Conservation (phyloP, 139 green algal species). For the Coccomyxa sp. region DNA sequence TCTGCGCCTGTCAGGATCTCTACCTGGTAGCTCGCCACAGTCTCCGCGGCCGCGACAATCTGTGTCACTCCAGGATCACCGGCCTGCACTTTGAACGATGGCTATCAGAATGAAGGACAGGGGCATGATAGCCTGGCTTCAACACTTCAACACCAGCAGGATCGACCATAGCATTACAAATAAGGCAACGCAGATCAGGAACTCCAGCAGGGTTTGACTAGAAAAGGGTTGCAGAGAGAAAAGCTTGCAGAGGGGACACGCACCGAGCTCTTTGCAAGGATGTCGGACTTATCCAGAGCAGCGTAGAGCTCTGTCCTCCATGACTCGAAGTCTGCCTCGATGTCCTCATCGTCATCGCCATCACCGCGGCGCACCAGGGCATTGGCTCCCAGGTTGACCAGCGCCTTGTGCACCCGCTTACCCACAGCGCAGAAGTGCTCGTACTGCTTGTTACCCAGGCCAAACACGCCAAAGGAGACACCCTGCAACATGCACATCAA, state of each 20-base stretch:
- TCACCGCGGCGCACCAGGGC: slow-evolving; percentile 61
- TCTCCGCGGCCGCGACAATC: slow-evolving; percentile 5
- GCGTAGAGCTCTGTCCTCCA: slow-evolving; percentile 68
- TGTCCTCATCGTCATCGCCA: slow-evolving; percentile 91
- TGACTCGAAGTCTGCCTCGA: slow-evolving; percentile 92
- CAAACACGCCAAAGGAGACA: slow-evolving; percentile 85
- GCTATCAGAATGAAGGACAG: not conserved
- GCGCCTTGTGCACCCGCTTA: slow-evolving; percentile 62
- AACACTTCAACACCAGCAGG: not conserved
- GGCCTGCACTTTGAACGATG: slow-evolving; percentile 1
- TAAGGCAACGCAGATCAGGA: not conserved
- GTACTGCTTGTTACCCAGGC: slow-evolving; percentile 96
- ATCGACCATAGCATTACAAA: not conserved
- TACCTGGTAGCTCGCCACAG: slow-evolving; percentile 42
- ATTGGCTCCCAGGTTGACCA: slow-evolving; percentile 67
- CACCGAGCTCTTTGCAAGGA: slow-evolving; percentile 24
- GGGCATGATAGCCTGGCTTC: not conserved
- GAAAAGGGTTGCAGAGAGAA: not conserved
- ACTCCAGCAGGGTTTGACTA: not conserved
- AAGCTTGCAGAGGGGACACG: not conserved
- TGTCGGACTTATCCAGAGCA: slow-evolving; percentile 42
- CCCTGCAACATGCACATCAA: slow-evolving; percentile 28
- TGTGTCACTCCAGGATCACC: not conserved
- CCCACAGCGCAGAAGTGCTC: slow-evolving; percentile 94
- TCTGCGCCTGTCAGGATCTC: slow-evolving; percentile 31